These are phyloP conservation scores for Phaseolus lunatus DNA, from an alignment of 306 rosid species.

Conservation along the genomic window DNA sequence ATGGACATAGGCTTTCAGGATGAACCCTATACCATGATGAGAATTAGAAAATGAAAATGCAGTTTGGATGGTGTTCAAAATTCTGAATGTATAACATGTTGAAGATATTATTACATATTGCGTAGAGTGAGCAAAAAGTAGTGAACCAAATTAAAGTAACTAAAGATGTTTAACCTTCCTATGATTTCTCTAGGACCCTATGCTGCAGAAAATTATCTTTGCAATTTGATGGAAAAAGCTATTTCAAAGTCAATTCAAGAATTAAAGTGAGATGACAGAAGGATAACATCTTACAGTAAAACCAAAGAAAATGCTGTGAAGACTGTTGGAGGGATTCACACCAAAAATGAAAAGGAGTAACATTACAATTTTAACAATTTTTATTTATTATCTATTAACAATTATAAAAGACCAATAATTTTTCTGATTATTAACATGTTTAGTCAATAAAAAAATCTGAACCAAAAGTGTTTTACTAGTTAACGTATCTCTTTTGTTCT, in stretches of 20 bases:
- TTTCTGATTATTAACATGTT: too few species aligned
- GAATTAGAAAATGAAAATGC: not conserved
- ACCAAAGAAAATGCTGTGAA: not conserved
- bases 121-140: not conserved
- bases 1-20: too few species aligned
- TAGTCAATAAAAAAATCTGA: too few species aligned
- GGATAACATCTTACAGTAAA: not conserved
- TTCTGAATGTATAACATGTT: not conserved
- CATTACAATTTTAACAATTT: too few species aligned
- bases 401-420: too few species aligned
- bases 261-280: not conserved
- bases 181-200: not conserved
- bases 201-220: not conserved
- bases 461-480: too few species aligned
- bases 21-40: not conserved
- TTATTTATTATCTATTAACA: too few species aligned
- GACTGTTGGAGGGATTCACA: not conserved
- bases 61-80: not conserved
- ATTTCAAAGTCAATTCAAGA: not conserved
- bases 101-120: not conserved
- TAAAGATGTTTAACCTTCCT: not conserved
- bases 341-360: not conserved
- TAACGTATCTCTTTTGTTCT: too few species aligned
- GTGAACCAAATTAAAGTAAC: not conserved
- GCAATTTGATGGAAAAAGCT: conserved; percentile 6